Evolutionary conservation across 2,329 filamentous ascomycete genomes (phyloP), one percentile per base, ranked within the genome.

Genomic region (Ophiostoma sp.): DNA sequence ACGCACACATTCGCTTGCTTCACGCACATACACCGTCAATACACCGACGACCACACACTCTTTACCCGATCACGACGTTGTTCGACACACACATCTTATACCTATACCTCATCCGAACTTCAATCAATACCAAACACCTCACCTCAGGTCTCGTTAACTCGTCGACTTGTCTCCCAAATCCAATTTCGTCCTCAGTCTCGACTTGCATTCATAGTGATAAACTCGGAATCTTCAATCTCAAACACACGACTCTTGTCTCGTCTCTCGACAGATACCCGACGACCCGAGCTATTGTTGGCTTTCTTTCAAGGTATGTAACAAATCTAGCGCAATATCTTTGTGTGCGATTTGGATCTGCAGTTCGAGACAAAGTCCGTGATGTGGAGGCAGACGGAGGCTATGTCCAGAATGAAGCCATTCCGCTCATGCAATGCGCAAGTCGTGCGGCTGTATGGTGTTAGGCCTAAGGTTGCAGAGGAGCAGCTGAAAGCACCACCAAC

Each of bases 91-190:
- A 65, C 10, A 35, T 4, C n/a, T 94, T 11, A 97, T 83, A 76
- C 96, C 92, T n/a, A n/a, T n/a, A n/a, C n/a, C 57, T 65, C n/a
- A 65, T 39, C 35, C 62, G 62, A 65, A 36, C 62, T 33, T 8
- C 3, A 36, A 65, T 8, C 20, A 39, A 17, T 27, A 67, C 64
- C 62, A 52, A 52, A n/a, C 31, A 33, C 33, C 1, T 36, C 39
- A 41, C 33, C 44, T 35, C 67, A 68, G 65, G 65, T 67, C 65
- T 33, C 65, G 65, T 67, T 67, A 5, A 48, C 65, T 67, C 65
- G 65, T 48, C 65, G 65, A 67, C 65, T 67, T 67, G 65, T 33
- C 11, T 20, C 64, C 20, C 15, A 33, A 31, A 20, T 10, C 11
- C 15, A 20, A 10, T 4, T 6, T 64, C 60, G 6, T 17, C 31